Evolutionary conservation across 73 alveolate genomes (phyloP), one percentile per base, ranked within the genome.

Genomic region (Tetrahymena borealis): DNA sequence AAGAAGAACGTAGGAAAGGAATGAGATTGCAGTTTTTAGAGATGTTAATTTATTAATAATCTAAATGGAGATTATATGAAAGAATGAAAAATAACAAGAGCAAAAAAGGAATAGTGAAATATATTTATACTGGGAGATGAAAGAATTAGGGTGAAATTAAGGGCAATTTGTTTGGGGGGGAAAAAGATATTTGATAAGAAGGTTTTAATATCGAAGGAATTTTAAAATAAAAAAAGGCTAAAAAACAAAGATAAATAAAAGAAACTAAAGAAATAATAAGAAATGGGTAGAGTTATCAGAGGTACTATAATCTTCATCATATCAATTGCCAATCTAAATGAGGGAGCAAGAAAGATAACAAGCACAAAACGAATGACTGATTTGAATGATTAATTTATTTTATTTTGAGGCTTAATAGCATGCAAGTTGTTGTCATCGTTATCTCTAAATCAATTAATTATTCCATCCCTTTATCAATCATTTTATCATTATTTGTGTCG

Each of bases 231-330:
- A 60, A 60, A 60, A 60, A 60, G 85, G 85, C 85, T 60, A 60
- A 60, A 60, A 60, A 60, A 60, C 85, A 60, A 60, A 60, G 85
- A 60, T 60, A 60, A 60, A 60, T 60, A 60, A 60, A 60, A 60
- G 85, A 60, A 60, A 60, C 85, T 35, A 60, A 60, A 60, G 85
- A 60, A 60, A 60, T 60, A 60, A 18, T 18, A 60, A 60, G 85
- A 60, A 60, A 60, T 60, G 85, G 85, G 85, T 60, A 60, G 85
- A 60, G 85, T 60, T 60, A 60, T 60, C 85, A 60, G 85, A 60
- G 85, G 85, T 60, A 60, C 85, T 60, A 60, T 60, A 60, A 60
- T 24, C 85, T 60, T 60, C n/a, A 60, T 24, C 37, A 60, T 35
- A 60, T 24, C 35, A 35, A 60, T 60, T 60, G 85, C 28, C 85